phyloP scores from a whole-genome alignment of 495 filamentous ascomycete species.

The Hypoxylon crocopeplum region DNA sequence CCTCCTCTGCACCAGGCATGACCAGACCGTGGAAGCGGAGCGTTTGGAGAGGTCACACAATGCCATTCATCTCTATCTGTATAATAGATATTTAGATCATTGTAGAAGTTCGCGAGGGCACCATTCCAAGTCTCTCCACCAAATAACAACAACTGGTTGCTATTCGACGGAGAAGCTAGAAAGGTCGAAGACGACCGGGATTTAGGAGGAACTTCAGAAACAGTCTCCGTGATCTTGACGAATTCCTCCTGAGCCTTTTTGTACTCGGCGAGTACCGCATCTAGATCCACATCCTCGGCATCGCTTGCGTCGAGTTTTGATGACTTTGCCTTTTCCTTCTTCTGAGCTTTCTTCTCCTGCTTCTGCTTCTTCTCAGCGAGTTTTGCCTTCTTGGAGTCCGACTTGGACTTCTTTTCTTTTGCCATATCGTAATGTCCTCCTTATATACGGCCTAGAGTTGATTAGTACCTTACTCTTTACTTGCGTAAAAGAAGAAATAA shows the following conservation, averaged over 20 bases:
- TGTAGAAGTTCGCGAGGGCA: conserved; percentile 67
- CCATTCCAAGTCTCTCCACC: conserved; percentile 79
- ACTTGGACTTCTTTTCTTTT: conserved; percentile 65
- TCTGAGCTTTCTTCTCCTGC: conserved; percentile 68
- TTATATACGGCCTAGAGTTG: too few relatives aligned
- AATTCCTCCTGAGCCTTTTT: conserved; percentile 84
- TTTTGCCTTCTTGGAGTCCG: conserved; percentile 66
- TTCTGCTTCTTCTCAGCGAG: conserved; percentile 69
- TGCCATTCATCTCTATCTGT: conserved; percentile 89
- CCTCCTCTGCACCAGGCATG: conserved; percentile 92
- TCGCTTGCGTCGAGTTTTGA: conserved; percentile 73
- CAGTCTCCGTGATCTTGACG: conserved; percentile 86
- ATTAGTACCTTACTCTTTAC: too few relatives aligned
- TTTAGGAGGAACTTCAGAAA: conserved; percentile 73
- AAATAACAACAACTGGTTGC: conserved; percentile 89
- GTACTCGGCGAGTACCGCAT: conserved; percentile 95
- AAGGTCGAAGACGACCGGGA: conserved; percentile 80
- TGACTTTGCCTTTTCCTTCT: conserved; percentile 63
- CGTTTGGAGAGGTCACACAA: conserved; percentile 86
- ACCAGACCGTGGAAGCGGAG: conserved; percentile 86
- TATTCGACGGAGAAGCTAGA: conserved; percentile 81
- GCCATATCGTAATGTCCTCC: conserved; percentile 46
- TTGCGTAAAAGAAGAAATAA: too few relatives aligned
- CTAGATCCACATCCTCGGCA: conserved; percentile 90
- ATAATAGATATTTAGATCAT: conserved; percentile 85